Conservation (phyloP, 2,329 filamentous ascomycete species). For the Thermoascus crustaceus region DNA sequence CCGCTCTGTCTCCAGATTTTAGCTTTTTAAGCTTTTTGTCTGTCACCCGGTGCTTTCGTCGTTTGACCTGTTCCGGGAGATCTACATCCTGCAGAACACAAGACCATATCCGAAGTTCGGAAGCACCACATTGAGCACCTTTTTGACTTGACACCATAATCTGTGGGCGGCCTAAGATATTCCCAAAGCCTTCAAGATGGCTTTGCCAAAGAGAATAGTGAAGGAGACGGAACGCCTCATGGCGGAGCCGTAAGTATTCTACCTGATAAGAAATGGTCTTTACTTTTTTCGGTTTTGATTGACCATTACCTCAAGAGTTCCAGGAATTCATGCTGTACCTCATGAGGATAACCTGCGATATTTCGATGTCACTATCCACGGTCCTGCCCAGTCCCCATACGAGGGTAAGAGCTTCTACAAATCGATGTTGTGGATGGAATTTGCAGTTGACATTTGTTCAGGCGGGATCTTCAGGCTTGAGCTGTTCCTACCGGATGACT, state of each 20-base stretch:
- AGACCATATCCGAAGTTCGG: too few species aligned
- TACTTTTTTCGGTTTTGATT: constrained; percentile 5
- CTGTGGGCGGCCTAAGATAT: neutral
- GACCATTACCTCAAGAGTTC: constrained; percentile 56
- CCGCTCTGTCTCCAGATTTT: too few species aligned
- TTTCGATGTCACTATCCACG: constrained; percentile 95
- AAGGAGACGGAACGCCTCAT: constrained; percentile 98
- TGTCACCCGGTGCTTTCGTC: too few species aligned
- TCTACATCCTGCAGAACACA: too few species aligned
- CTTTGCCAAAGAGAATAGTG: constrained; percentile 90
- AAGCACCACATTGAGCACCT: neutral
- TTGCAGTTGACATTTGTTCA: constrained; percentile 20
- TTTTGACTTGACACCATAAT: neutral
- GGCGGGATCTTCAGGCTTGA: constrained; percentile 92
- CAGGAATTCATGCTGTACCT: constrained; percentile 89
- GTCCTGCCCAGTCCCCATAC: constrained; percentile 85
- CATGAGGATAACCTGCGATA: constrained; percentile 97
- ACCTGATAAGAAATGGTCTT: constrained; percentile 1
- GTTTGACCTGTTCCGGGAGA: too few species aligned
- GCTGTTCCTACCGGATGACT: constrained; percentile 95
- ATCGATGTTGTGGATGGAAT: constrained; percentile 6
- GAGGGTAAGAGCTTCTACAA: constrained; percentile 56
- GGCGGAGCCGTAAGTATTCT: constrained; percentile 73
- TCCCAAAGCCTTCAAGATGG: constrained; percentile 37
- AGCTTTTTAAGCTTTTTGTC: too few species aligned